Evolutionary conservation across 805 yeast species (phyloP).

Genomic region (Wickerhamomyces silvicola): DNA sequence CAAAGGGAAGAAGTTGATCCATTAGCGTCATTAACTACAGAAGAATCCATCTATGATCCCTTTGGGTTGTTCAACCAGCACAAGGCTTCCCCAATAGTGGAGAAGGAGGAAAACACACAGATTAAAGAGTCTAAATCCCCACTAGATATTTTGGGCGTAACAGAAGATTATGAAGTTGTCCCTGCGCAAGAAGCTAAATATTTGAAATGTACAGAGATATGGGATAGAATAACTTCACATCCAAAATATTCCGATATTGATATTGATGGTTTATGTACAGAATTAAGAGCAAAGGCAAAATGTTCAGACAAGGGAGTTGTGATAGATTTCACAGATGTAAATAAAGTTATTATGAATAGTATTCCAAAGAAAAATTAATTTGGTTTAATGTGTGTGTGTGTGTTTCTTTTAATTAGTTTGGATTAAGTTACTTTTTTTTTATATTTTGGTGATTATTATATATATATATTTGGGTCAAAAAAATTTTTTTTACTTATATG

Average conservation of each 20-base stretch:
- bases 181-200: constrained; percentile 59
- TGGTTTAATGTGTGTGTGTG: too few relatives aligned
- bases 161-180: constrained; percentile 40
- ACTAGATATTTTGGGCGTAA: constrained; percentile 1
- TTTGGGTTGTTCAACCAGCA: constrained; percentile 25
- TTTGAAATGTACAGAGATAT: constrained; percentile 81
- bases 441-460: too few relatives aligned
- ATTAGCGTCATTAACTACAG: constrained; percentile 39
- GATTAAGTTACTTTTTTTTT: too few relatives aligned
- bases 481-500: too few relatives aligned
- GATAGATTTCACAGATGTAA: constrained; percentile 74
- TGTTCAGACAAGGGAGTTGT: constrained; percentile 93
- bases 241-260: constrained; percentile 91
- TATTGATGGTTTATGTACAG: constrained; percentile 88
- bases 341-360: constrained; percentile 34
- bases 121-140: not conserved
- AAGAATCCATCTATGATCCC: constrained; percentile 54
- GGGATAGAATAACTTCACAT: constrained; percentile 94
- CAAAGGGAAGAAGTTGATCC: constrained; percentile 28
- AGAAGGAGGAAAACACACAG: constrained; percentile 1
- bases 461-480: too few relatives aligned
- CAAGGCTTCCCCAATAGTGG: constrained; percentile 8
- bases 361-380: constrained; percentile 3
- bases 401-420: too few relatives aligned
- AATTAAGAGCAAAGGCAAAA: constrained; percentile 86